Conservation (phyloP, 306 rosid genomes). For the Prosopis cineraria region DNA sequence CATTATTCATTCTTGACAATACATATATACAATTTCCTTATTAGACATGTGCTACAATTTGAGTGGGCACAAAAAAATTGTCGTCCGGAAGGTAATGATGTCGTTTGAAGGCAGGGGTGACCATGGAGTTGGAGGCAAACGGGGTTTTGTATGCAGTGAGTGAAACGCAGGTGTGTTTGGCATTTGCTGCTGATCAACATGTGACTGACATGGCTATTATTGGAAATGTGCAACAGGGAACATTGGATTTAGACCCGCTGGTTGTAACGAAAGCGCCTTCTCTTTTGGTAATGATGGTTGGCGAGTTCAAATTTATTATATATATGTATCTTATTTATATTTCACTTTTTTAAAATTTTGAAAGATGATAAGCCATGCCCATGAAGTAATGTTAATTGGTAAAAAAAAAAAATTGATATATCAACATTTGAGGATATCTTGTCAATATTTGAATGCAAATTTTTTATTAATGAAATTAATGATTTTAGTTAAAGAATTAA, state of each 20-base stretch:
- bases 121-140: slow-evolving; percentile 24
- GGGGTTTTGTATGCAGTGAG: slow-evolving; percentile 46
- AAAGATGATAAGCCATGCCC: no score
- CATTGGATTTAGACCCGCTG: slow-evolving; percentile 50
- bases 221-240: slow-evolving; percentile 76
- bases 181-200: slow-evolving; percentile 54
- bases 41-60: not conserved
- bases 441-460: no score
- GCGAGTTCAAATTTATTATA: no score
- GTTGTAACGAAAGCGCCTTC: slow-evolving; percentile 37
- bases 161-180: slow-evolving; percentile 56
- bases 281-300: no score
- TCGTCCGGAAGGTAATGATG: slow-evolving; percentile 48
- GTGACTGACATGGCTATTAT: slow-evolving; percentile 46
- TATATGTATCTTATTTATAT: no score
- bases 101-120: slow-evolving; percentile 38
- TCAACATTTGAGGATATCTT: no score
- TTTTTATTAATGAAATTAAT: no score
- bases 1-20: no score
- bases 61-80: not conserved
- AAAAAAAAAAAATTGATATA: no score
- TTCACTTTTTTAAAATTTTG: no score
- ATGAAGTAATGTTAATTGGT: no score
- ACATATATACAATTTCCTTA: fast-evolving
- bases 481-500: no score